Base-by-base conservation (phyloP, 768 basidiomycete genomes). In the Suillus subaureus region DNA sequence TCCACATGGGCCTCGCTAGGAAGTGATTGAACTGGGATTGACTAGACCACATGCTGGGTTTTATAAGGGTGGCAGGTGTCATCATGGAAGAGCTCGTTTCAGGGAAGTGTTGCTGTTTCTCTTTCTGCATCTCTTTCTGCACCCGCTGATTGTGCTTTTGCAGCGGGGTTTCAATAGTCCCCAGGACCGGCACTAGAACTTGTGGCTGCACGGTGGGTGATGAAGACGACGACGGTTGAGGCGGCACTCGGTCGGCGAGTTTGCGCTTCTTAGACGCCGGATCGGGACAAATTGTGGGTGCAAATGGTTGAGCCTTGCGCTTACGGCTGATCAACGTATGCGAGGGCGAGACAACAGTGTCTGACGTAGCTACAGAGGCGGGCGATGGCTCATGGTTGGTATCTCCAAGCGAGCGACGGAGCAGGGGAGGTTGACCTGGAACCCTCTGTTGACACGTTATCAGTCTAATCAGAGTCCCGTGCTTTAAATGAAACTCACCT, bases 391-490 rank as follows among this genome's bases (percentile, higher is more conserved):
- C 21, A 35, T n/a, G 35, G 16, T 28, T 33, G 54, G 54, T n/a
- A 35, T 51, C 12, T 57, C 35, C 56, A 18, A 11, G 23, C 23
- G 57, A 40, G 1, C 69, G 70, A 11, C 61, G 15, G 12, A 69
- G 74, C 39, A 75, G 39, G 3, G 66, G 71, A 3, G 75, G 74
- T 37, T 75, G 74, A 28, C 39, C 67, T 35, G 74, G 72, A 31
- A 75, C 35, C 15, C 74, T 75, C 74, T 75, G 37, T 26, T 12
- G 23, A 39, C 5, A 31, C 15, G 0, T 3, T n/a, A 61, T 35
- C 28, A 64, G 15, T 35, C 21, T 18, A 16, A 40, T 63, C 11
- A 49, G 28, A 21, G 11, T 3, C 11, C 66, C 31, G 23, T n/a
- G n/a, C 18, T 42, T 8, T 35, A 2, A 12, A 23, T 9, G 57